phyloP scores from a whole-genome alignment of 2,329 filamentous ascomycete genomes.

The Hymenoscyphus scutula region DNA sequence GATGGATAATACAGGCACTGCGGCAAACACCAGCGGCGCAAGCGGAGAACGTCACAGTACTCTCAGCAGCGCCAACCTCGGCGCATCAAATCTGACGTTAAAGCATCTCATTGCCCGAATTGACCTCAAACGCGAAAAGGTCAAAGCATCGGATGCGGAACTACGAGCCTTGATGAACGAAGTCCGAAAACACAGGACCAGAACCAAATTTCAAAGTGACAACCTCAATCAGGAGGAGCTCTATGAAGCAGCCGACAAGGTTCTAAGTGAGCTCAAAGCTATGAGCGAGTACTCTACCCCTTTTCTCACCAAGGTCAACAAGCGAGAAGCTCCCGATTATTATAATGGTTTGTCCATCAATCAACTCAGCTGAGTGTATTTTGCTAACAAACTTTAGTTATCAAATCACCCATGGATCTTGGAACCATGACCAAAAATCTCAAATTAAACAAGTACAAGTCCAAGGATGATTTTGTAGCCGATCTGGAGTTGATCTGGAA shows the following conservation, averaged over 20 bases:
- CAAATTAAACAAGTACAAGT: conserved; percentile 74
- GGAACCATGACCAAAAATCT: conserved; percentile 98
- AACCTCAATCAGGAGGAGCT: conserved; percentile 96
- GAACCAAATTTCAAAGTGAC: conserved; percentile 98
- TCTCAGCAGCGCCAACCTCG: conserved; percentile 88
- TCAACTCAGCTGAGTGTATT: not conserved
- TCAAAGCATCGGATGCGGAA: conserved; percentile 89
- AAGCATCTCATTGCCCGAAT: conserved; percentile 97
- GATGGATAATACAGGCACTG: conserved; percentile 68
- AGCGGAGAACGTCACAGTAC: conserved; percentile 74
- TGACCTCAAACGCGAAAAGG: conserved; percentile 85
- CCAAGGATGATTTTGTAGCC: conserved; percentile 89
- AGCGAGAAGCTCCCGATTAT: conserved; percentile 95
- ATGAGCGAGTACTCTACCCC: conserved; percentile 97
- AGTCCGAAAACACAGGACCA: conserved; percentile 76
- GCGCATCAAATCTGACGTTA: conserved; percentile 90
- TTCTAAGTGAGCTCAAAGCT: conserved; percentile 93
- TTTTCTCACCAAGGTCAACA: conserved; percentile 91
- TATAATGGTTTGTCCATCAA: conserved; percentile 67
- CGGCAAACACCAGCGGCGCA: conserved; percentile 48
- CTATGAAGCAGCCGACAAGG: conserved; percentile 95
- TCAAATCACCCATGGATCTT: conserved; percentile 97
- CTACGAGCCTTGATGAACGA: conserved; percentile 92
- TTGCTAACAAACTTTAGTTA: conserved; percentile 55
- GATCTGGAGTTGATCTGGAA: conserved; percentile 96